Base-by-base conservation (phyloP, 2,329 filamentous ascomycete species). In the Delphinella strobiligena region DNA sequence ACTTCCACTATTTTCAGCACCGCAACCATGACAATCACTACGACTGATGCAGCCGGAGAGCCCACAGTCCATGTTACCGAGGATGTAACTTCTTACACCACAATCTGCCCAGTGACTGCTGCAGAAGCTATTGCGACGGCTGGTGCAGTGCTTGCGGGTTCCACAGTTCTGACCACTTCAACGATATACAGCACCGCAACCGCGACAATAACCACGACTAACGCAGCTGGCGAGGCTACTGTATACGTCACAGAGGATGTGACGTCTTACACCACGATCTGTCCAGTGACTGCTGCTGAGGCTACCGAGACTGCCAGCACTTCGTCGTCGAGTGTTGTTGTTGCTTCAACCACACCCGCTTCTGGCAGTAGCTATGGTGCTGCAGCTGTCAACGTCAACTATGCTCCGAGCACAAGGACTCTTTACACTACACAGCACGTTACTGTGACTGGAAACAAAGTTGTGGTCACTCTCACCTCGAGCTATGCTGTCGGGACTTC, bases 401-500 rank as follows among this genome's bases (percentile, higher is more conserved):
- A 17, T 18, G 36, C 38, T 24, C 37, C 38, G 22, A 19, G 16
- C 16, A 47, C 45, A 10, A 42, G 43, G 18, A 43, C 40, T 18
- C 34, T 44, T 15, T 47, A 42, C 37, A 41, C 34, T 35, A 47
- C 42, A 22, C 16, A 29, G 18, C n/a, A 33, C 7, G 37, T 43
- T 5, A 47, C 45, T 33, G 22, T 47, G 22, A 43, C 35, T 14
- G 7, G 17, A 14, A 34, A 34, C 38, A 19, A 38, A 4, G 31
- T 27, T 22, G 35, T 17, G 11, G 37, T 39, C 27, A 41, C 38
- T 1, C 33, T 43, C 10, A 37, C 34, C 40, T 40, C 41, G 7
- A 47, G 42, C n/a, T 42, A 42, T 24, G 40, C 39, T 12, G 34
- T 42, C 18, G 37, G 39, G 11, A 49, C 45, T 31, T 48, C 45